Conservation (phyloP, 768 basidiomycete genomes). For the Suillus fuscotomentosus region DNA sequence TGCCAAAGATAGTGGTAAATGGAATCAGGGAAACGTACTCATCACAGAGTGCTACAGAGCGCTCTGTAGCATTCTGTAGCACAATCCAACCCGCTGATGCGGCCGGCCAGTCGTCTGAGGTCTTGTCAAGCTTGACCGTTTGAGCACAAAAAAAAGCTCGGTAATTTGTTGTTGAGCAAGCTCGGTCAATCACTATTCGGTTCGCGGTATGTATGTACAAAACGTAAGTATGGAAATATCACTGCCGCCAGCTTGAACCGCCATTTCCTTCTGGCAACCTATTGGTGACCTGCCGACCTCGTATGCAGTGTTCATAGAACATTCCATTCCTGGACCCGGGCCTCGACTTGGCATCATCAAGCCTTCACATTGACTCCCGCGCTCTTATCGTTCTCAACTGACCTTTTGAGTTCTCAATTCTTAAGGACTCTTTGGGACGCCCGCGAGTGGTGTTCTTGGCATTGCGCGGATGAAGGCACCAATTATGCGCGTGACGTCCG, state of each 20-base stretch:
- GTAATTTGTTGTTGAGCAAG: background rate
- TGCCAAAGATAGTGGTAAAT: background rate
- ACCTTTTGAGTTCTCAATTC: slow-evolving; percentile 62
- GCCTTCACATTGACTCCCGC: slow-evolving; percentile 16
- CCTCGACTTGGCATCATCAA: background rate
- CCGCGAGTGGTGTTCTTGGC: slow-evolving; percentile 54
- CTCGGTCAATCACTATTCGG: background rate
- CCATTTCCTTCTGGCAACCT: background rate
- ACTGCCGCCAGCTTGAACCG: background rate
- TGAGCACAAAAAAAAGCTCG: background rate
- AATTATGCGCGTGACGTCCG: slow-evolving; percentile 73
- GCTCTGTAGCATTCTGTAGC: too few species aligned
- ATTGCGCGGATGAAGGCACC: slow-evolving; percentile 76
- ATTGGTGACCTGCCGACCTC: background rate
- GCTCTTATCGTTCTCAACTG: slow-evolving; percentile 90
- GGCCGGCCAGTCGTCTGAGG: background rate
- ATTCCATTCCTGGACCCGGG: slow-evolving; percentile 24
- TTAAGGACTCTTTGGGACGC: slow-evolving; percentile 57
- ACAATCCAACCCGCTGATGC: too few species aligned
- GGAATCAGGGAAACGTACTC: too few species aligned
- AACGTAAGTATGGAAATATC: background rate
- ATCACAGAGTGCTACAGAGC: too few species aligned
- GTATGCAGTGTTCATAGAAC: slow-evolving; percentile 14
- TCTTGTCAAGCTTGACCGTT: background rate
- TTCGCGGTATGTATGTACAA: background rate